phyloP scores from a whole-genome alignment of 192 early-diverging fungal species.

The Coemansia reversa region DNA sequence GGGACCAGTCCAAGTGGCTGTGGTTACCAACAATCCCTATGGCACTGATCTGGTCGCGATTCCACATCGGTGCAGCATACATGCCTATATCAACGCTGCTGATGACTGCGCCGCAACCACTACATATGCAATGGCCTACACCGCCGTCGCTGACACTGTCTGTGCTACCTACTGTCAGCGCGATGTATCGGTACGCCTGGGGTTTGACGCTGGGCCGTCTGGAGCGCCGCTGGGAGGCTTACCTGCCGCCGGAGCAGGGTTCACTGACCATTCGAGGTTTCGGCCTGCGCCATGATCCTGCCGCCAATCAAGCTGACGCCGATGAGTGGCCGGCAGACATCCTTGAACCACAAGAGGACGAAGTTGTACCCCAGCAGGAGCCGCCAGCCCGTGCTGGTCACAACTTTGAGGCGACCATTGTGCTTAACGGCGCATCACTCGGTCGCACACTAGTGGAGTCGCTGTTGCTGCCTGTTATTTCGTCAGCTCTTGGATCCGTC shows the following conservation, averaged over 20 bases:
- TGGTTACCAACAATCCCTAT: constrained; percentile 61
- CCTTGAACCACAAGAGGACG: not conserved
- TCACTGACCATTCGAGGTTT: constrained; percentile 26
- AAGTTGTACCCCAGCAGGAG: constrained; percentile 14
- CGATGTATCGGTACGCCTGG: constrained; percentile 60
- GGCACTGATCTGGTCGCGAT: constrained; percentile 62
- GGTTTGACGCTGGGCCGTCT: constrained; percentile 56
- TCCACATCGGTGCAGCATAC: constrained; percentile 57
- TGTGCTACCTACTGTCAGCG: constrained; percentile 63
- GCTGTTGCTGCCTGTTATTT: constrained; percentile 64
- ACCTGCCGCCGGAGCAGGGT: constrained; percentile 29
- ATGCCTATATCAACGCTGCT: constrained; percentile 65
- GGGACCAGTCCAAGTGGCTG: constrained; percentile 67
- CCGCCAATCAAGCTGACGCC: not conserved
- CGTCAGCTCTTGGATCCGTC: constrained; percentile 60
- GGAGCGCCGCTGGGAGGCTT: constrained; percentile 59
- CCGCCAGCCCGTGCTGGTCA: constrained; percentile 4
- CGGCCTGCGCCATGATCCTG: constrained; percentile 8
- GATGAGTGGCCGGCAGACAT: not conserved
- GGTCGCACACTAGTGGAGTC: constrained; percentile 65
- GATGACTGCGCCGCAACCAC: constrained; percentile 57
- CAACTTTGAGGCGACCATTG: constrained; percentile 57
- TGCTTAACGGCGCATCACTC: constrained; percentile 56
- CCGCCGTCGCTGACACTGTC: constrained; percentile 63
- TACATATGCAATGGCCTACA: constrained; percentile 60